Evolutionary conservation across 768 basidiomycete species (phyloP).

Genomic region (Amanita rimosa): DNA sequence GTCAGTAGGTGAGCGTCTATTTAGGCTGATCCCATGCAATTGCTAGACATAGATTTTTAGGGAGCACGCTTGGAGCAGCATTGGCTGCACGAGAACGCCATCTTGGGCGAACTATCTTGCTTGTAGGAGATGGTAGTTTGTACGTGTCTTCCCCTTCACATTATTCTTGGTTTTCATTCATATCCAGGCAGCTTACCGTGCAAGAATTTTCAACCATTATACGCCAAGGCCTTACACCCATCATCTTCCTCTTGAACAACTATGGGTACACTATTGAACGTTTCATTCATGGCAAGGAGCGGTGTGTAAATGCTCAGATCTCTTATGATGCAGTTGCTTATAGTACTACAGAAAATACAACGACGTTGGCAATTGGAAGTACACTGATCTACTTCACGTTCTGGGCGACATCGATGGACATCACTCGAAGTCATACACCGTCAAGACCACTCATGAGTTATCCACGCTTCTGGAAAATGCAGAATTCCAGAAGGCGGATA

Average conservation of each 20-base stretch:
- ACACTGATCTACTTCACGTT: constrained; percentile 49
- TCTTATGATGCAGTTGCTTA: not conserved
- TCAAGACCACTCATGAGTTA: constrained; percentile 57
- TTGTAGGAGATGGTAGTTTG: constrained; percentile 80
- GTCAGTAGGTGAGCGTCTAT: constrained; percentile 47
- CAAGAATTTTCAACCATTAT: constrained; percentile 87
- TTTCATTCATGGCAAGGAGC: constrained; percentile 51
- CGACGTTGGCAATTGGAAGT: constrained; percentile 76
- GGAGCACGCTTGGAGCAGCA: constrained; percentile 65
- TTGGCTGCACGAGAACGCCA: constrained; percentile 61
- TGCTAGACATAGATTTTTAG: constrained; percentile 14
- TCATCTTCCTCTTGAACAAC: constrained; percentile 78
- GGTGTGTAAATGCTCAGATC: constrained; percentile 19
- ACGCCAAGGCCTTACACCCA: constrained; percentile 58
- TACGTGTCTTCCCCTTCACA: constrained; percentile 23
- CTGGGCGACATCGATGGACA: constrained; percentile 43
- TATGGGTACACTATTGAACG: constrained; percentile 84
- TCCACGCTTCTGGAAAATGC: constrained; percentile 51
- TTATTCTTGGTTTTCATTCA: constrained; percentile 2
- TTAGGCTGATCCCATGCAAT: not conserved
- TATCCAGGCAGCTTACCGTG: constrained; percentile 55
- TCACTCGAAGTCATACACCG: constrained; percentile 50
- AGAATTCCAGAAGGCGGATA: constrained; percentile 49
- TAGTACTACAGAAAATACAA: constrained; percentile 57
- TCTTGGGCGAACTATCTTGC: constrained; percentile 64